A percentile compares a stretch with the other conserved stretches of the same genome.
These are phyloP conservation scores for Zhuliangozyma blackwelliae DNA, from an alignment of 1,139 yeast species.

Conservation along the genomic window DNA sequence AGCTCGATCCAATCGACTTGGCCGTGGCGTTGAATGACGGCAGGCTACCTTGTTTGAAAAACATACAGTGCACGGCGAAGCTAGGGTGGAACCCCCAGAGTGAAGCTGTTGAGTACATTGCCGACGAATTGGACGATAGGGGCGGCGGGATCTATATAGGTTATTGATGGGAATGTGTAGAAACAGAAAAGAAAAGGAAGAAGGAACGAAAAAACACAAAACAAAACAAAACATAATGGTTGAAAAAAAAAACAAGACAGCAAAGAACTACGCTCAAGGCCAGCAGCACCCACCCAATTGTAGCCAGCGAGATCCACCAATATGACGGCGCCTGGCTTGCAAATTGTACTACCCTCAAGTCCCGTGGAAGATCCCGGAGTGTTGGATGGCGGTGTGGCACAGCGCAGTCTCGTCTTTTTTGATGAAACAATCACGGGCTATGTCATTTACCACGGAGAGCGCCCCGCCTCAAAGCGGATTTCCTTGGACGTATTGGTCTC, in stretches of 20 bases:
- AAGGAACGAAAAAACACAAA: too few relatives aligned
- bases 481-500: conserved; percentile 24
- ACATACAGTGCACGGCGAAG: conserved; percentile 65
- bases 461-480: conserved; percentile 4
- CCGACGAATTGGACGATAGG: conserved; percentile 36
- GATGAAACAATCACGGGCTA: conserved; percentile 39
- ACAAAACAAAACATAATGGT: too few relatives aligned
- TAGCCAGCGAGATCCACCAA: too few relatives aligned
- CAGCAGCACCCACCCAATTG: too few relatives aligned
- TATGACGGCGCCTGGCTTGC: conserved; percentile 1
- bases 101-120: conserved; percentile 53
- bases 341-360: conserved; percentile 8
- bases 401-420: conserved; percentile 22
- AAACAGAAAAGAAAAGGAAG: neutral
- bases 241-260: too few relatives aligned
- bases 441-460: conserved; percentile 16
- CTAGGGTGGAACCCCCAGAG: conserved; percentile 85
- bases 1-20: conserved; percentile 82
- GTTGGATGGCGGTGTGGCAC: neutral
- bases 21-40: conserved; percentile 80
- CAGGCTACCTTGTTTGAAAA: conserved; percentile 62
- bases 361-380: conserved; percentile 1
- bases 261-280: too few relatives aligned
- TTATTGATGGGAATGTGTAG: conserved; percentile 17
- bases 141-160: conserved; percentile 45